These are phyloP conservation scores for Curvularia sp. DNA, from an alignment of 2,329 filamentous ascomycete species.

Conservation along the genomic window DNA sequence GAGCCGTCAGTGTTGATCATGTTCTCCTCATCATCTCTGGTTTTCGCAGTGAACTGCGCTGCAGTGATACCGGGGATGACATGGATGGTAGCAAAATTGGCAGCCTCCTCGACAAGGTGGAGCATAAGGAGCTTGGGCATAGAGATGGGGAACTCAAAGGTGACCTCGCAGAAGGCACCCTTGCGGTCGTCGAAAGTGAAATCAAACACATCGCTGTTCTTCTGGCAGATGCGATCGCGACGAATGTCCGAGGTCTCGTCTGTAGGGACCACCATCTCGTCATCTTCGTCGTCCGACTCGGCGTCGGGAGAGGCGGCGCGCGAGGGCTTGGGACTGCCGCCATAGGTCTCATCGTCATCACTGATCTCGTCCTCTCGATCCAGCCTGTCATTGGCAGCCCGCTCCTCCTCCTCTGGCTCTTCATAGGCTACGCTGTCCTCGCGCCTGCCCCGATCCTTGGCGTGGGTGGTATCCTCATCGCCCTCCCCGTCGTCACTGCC, in stretches of 20 bases:
- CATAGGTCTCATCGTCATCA: slow-evolving; percentile 61
- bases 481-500: slow-evolving; percentile 72
- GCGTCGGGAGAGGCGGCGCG: slow-evolving; percentile 44
- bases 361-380: slow-evolving; percentile 61
- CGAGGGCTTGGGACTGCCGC: slow-evolving; percentile 53
- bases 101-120: slow-evolving; percentile 82
- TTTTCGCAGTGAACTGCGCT: slow-evolving; percentile 67
- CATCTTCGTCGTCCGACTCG: slow-evolving; percentile 37
- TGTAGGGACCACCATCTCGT: slow-evolving; percentile 31
- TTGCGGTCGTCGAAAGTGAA: slow-evolving; percentile 80
- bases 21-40: slow-evolving; percentile 52
- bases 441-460: slow-evolving; percentile 77
- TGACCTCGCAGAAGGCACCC: slow-evolving; percentile 79
- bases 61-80: slow-evolving; percentile 78
- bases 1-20: slow-evolving; percentile 80
- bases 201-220: slow-evolving; percentile 68
- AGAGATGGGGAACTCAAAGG: slow-evolving; percentile 78
- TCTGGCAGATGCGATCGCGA: slow-evolving; percentile 52
- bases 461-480: slow-evolving; percentile 65
- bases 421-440: slow-evolving; percentile 87
- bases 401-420: slow-evolving; percentile 90
- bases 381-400: slow-evolving; percentile 71
- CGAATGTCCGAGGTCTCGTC: slow-evolving; percentile 43
- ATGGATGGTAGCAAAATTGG: slow-evolving; percentile 81
- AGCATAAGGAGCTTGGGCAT: slow-evolving; percentile 94